Evolutionary conservation across 2,329 filamentous ascomycete genomes (phyloP), one percentile per base, ranked within the genome.

Genomic region (Calonectria pauciramosa): DNA sequence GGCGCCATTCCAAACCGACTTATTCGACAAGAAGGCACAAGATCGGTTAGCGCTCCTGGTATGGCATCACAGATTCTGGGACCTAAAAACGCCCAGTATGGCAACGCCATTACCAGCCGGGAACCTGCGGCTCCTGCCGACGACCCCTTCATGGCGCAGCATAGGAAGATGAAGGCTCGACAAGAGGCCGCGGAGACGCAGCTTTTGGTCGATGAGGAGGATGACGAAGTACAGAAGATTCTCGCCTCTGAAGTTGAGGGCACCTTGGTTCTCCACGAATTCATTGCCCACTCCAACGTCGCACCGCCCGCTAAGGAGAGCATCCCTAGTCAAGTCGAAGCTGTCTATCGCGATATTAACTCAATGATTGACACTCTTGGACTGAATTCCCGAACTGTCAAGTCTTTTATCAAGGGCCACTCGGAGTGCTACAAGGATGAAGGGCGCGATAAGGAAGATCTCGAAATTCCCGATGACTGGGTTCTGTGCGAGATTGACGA

Each of bases 361-460:
- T 94, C 94, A 16, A 99, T 99, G 97, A 93, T 99, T 54, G 95
- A 98, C 80, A 96, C 95, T 0, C 87, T 99, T 51, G 96, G 96
- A 13, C 90, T 98, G 65, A 99, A 99, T 82, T 92, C 88, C 14
- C 88, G 91, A 20, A 92, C 94, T 8, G 91, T 96, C 47, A 88
- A 89, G 63, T 87, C 88, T 14, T 94, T 93, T 77, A 88, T 96
- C 54, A 89, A 91, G 70, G 95, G 93, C 10, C 94, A 97, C 78
- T 88, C 88, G 14, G 87, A 92, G 65, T 85, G 88, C 52, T 84
- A 87, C 65, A 87, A 90, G 67, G 86, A 91, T 44, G 85, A 86
- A 13, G 90, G 88, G 28, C 90, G 94, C 38, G 90, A 87, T 10
- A 90, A 90, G 75, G 88, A 93, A 65, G 93, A 98, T 76, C 88